phyloP scores from a whole-genome alignment of 441 rosid genomes.

The Euphorbia celastroides region DNA sequence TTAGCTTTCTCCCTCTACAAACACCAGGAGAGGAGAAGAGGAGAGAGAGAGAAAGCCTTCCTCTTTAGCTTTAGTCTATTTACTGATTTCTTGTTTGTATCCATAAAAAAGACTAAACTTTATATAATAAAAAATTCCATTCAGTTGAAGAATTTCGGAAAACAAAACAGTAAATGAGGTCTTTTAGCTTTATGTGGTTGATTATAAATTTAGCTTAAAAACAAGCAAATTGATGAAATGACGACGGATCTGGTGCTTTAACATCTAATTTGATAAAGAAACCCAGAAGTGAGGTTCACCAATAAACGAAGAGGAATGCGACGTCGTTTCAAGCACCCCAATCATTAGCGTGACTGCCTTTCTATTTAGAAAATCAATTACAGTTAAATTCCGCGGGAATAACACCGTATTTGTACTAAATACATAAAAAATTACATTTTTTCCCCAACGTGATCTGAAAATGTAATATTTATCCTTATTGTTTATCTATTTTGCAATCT shows the following conservation, averaged over 20 bases:
- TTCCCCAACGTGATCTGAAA: neutral
- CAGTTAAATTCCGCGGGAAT: neutral
- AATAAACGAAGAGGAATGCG: neutral
- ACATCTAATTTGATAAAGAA: neutral
- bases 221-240: neutral
- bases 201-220: neutral
- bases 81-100: neutral
- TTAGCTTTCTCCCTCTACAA: conserved; percentile 23
- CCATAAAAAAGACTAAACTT: neutral
- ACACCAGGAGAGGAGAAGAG: conserved; percentile 13
- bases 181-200: neutral
- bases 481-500: too few relatives aligned
- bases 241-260: neutral
- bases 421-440: neutral
- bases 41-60: conserved; percentile 11
- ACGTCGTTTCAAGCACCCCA: neutral
- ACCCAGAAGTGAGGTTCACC: neutral
- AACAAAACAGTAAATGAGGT: neutral
- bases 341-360: neutral
- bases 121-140: neutral
- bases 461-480: neutral
- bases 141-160: neutral
- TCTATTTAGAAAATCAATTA: neutral
- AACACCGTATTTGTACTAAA: neutral
- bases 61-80: neutral